Percentiles rank a stretch among this genome's conserved stretches.
Evolutionary conservation across 768 basidiomycete genomes (phyloP).

Genomic region (Myochromella boudieri): DNA sequence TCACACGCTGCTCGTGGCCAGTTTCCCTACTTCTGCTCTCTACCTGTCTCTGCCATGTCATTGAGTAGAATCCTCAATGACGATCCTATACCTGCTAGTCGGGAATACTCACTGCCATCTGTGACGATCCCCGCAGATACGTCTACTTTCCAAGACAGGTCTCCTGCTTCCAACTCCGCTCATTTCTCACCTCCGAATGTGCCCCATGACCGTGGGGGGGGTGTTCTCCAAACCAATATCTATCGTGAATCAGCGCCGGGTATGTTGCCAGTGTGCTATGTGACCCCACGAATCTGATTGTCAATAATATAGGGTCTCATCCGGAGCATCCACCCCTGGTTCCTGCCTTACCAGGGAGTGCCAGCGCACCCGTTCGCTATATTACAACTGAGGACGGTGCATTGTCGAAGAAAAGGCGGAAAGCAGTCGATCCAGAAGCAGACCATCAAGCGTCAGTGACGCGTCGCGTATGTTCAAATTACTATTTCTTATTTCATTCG

Average conservation of each 20-base stretch:
- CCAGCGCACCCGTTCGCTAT: conserved; percentile 33
- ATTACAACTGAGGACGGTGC: conserved; percentile 26
- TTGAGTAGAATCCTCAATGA: conserved; percentile 81
- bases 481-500: not conserved
- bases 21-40: conserved; percentile 6
- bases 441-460: conserved; percentile 45
- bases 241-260: conserved; percentile 13
- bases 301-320: not conserved
- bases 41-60: conserved; percentile 49
- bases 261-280: conserved; percentile 3
- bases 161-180: conserved; percentile 19
- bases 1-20: conserved; percentile 35
- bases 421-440: conserved; percentile 46
- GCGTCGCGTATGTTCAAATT: conserved; percentile 52
- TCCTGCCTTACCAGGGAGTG: conserved; percentile 36
- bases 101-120: conserved; percentile 29
- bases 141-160: conserved; percentile 14
- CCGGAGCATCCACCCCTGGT: conserved; percentile 29
- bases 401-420: conserved; percentile 49
- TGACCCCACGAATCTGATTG: conserved; percentile 12
- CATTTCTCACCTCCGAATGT: conserved; percentile 22
- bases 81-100: conserved; percentile 49
- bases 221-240: conserved; percentile 3
- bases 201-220: conserved; percentile 7
- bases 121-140: conserved; percentile 19